Conservation (phyloP, 2,329 filamentous ascomycete species). For the Elsinoe batatas region DNA sequence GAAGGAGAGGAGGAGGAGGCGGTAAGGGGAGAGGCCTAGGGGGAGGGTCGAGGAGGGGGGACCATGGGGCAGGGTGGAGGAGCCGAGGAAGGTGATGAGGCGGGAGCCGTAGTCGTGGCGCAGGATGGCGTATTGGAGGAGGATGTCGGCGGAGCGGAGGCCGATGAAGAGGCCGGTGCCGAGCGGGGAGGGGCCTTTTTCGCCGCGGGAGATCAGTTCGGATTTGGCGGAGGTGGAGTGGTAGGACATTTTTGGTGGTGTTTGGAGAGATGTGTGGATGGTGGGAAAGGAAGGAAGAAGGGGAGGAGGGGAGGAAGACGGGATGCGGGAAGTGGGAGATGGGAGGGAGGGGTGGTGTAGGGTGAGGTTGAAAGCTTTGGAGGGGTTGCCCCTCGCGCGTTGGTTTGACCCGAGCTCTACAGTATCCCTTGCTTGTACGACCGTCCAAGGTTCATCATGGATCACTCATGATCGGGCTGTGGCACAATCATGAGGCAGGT, state of each 20-base stretch:
- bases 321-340: not conserved
- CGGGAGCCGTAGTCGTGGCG: constrained; percentile 31
- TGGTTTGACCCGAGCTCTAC: too few relatives aligned
- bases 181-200: constrained; percentile 30
- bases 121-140: constrained; percentile 43
- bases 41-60: constrained; percentile 30
- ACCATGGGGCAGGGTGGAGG: constrained; percentile 35
- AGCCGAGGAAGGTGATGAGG: constrained; percentile 39
- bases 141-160: constrained; percentile 38
- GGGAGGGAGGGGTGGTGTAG: too few relatives aligned
- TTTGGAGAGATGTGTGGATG: not conserved
- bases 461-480: too few relatives aligned
- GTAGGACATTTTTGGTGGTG: constrained; percentile 14
- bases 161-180: constrained; percentile 35
- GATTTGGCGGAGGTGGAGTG: constrained; percentile 16
- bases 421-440: too few relatives aligned
- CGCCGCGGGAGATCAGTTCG: constrained; percentile 32
- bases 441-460: too few relatives aligned
- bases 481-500: too few relatives aligned
- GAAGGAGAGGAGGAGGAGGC: constrained; percentile 45
- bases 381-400: too few relatives aligned
- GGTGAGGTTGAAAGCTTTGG: too few relatives aligned
- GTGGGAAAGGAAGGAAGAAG: not conserved
- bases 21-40: constrained; percentile 41
- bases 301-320: not conserved